Evolutionary conservation across 2,329 filamentous ascomycete species (phyloP), one percentile per base, ranked within the genome.

Genomic region (Ceratocystis destructans): DNA sequence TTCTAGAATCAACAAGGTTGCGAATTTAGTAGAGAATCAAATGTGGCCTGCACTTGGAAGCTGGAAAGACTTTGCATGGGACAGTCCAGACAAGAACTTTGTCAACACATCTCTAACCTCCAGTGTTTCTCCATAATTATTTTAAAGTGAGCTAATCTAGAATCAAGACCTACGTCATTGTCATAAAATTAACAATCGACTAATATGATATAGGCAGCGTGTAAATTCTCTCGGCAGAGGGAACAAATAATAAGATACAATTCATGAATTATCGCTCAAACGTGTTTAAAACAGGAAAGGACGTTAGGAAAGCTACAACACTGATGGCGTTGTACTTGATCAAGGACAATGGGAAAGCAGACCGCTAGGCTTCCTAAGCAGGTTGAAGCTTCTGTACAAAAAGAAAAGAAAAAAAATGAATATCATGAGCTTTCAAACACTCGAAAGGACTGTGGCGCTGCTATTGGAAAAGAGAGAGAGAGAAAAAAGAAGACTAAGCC

Each of bases 1-100:
- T 44, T 69, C 69, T 33, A 70, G 44, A 68, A 65, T 44, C 72
- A 45, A 71, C 72, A 5, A 74, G 74, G 22, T 70, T 10, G 71
- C 71, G 8, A 70, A 68, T 10, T 68, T 79, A 1, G 77, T 78
- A 1, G 69, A 71, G 33, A 72, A 75, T 1, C 69, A 71, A 0
- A 82, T 89, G 73, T 83, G 83, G 75, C 74, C 76, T 64, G 79
- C 82, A 31, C 72, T 90, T 20, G 86, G 83, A 0, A 71, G 77
- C 22, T 88, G 85, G 79, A 82, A 82, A 69, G 83, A 86, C 70
- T 87, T 81, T 70, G 77, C 80, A 3, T 89, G 87, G 87, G 76
- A 79, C 46, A 87, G 83, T 70, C 86, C 86, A 1, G 78, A 75
- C 2, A 73, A 75, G 41, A 73, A 70, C 0, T 82, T 78, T 68